Evolutionary conservation across 108 stramenopile species (phyloP).

Genomic region (Hondaea fermentalgiana): DNA sequence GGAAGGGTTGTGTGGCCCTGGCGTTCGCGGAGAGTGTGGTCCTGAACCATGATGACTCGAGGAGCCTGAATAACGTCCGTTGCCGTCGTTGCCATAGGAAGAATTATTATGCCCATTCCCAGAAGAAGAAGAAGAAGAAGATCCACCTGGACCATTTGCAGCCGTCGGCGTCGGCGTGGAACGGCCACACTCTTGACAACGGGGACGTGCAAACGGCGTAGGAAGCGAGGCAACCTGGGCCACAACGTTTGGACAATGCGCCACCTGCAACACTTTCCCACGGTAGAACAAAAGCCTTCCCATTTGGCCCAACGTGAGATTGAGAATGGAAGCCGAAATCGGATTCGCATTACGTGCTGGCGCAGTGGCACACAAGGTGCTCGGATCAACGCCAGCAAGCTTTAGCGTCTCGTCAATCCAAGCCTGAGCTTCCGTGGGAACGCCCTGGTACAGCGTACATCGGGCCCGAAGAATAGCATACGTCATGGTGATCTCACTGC

Average conservation of each 20-base stretch:
- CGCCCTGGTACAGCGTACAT: not conserved
- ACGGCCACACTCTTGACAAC: not conserved
- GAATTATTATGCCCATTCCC: too few relatives aligned
- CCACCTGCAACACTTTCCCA: not conserved
- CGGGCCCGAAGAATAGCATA: not conserved
- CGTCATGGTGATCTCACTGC: not conserved
- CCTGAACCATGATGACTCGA: too few relatives aligned
- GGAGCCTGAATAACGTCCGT: too few relatives aligned
- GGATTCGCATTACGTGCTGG: not conserved
- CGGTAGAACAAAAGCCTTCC: not conserved
- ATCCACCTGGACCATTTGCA: too few relatives aligned
- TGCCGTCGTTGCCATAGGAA: too few relatives aligned
- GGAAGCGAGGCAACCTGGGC: not conserved
- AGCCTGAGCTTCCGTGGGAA: not conserved
- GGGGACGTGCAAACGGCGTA: not conserved
- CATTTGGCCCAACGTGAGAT: not conserved
- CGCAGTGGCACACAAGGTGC: not conserved
- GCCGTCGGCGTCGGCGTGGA: not conserved
- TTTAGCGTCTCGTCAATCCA: conserved; percentile 5
- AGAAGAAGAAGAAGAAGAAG: too few relatives aligned
- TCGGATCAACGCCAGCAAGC: not conserved
- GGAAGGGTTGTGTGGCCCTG: too few relatives aligned
- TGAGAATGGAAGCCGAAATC: not conserved
- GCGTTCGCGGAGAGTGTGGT: too few relatives aligned
- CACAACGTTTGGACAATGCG: not conserved